Percentiles rank a stretch among this genome's conserved stretches.
These are phyloP conservation scores for Dactylellina haptotyla DNA, from an alignment of 2,329 filamentous ascomycete species.

Conservation along the genomic window DNA sequence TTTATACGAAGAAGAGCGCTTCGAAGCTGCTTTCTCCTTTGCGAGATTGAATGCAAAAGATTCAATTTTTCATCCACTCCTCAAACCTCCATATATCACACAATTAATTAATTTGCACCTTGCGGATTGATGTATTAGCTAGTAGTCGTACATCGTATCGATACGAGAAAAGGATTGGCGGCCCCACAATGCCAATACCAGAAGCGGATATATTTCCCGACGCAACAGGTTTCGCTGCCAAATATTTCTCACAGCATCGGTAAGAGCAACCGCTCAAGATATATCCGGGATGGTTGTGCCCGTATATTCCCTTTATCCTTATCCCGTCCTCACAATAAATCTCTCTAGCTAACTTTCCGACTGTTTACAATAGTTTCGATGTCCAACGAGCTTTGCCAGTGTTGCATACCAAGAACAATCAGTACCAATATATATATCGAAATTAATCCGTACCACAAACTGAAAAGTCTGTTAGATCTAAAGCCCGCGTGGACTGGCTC, in stretches of 20 bases:
- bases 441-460: slow-evolving; percentile 82
- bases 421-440: slow-evolving; percentile 75
- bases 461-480: slow-evolving; percentile 72
- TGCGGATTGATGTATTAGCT: background rate
- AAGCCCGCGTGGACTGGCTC: slow-evolving; percentile 81
- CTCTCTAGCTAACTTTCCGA: too few relatives aligned
- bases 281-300: slow-evolving; percentile 80
- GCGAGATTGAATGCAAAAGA: too few relatives aligned
- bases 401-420: slow-evolving; percentile 28
- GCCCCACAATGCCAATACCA: slow-evolving; percentile 33
- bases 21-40: too few relatives aligned
- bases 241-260: slow-evolving; percentile 30
- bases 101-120: background rate
- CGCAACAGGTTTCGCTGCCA: slow-evolving; percentile 44
- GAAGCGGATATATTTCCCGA: slow-evolving; percentile 41
- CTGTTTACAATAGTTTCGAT: too few relatives aligned
- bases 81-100: too few relatives aligned
- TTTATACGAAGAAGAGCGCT: too few relatives aligned
- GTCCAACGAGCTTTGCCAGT: slow-evolving; percentile 22
- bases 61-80: too few relatives aligned
- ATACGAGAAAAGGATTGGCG: background rate
- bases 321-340: too few relatives aligned
- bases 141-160: background rate
- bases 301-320: too few relatives aligned
- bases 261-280: slow-evolving; percentile 70